Conservation (phyloP, 1,284 basidiomycete species). For the Erythrobasidium hasegawianum region DNA sequence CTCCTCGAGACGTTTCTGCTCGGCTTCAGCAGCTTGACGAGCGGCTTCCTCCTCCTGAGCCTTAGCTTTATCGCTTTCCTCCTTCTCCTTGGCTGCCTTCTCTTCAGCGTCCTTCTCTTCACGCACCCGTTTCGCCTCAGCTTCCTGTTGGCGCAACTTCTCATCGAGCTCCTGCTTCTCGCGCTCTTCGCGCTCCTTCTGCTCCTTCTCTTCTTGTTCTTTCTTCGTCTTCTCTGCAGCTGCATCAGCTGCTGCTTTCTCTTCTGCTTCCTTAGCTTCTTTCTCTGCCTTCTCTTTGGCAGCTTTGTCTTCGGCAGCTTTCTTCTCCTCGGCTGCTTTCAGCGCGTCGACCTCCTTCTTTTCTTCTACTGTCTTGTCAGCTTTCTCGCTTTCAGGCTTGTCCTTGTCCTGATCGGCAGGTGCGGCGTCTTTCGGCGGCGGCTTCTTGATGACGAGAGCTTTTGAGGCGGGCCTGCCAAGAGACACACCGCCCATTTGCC, state of each 20-base stretch:
- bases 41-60: constrained; percentile 42
- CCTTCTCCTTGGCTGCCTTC: constrained; percentile 41
- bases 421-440: constrained; percentile 41
- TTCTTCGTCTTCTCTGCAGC: constrained; percentile 25
- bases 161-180: constrained; percentile 20
- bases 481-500: constrained; percentile 8
- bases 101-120: constrained; percentile 52
- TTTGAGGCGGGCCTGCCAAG: constrained; percentile 34
- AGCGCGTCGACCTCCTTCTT: constrained; percentile 20
- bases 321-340: constrained; percentile 28
- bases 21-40: constrained; percentile 37
- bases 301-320: constrained; percentile 49
- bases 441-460: constrained; percentile 42
- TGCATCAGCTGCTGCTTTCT: constrained; percentile 21
- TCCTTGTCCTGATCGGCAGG: constrained; percentile 35
- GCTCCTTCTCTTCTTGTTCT: constrained; percentile 25
- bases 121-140: constrained; percentile 38
- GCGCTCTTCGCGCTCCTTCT: constrained; percentile 43
- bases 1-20: constrained; percentile 49
- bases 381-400: constrained; percentile 15
- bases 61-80: constrained; percentile 51
- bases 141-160: constrained; percentile 26
- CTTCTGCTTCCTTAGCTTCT: constrained; percentile 20
- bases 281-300: constrained; percentile 34
- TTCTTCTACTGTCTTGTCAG: constrained; percentile 33